Evolutionary conservation across 495 filamentous ascomycete genomes (phyloP).

Genomic region (Podospora tetraspora): DNA sequence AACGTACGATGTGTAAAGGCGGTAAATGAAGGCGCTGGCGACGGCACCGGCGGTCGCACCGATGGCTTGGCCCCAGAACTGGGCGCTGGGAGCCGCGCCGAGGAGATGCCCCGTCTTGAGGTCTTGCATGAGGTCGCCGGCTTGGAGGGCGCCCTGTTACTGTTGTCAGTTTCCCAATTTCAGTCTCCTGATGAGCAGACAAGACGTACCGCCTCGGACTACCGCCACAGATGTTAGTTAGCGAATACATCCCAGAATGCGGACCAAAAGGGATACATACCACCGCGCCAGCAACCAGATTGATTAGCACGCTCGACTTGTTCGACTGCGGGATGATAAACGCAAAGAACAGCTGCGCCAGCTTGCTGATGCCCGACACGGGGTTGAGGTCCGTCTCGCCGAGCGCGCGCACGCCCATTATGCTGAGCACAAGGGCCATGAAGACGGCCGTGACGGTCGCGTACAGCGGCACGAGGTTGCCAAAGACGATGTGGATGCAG

Average conservation of each 20-base stretch:
- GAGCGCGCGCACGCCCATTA: slow-evolving; percentile 93
- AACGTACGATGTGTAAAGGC: slow-evolving; percentile 66
- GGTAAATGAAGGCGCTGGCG: slow-evolving; percentile 81
- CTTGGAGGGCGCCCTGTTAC: slow-evolving; percentile 82
- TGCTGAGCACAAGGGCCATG: slow-evolving; percentile 79
- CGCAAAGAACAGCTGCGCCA: slow-evolving; percentile 92
- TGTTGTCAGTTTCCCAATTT: neutral
- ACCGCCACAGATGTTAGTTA: neutral
- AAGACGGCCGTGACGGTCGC: slow-evolving; percentile 78
- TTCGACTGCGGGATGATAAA: slow-evolving; percentile 69
- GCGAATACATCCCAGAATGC: neutral
- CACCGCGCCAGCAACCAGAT: slow-evolving; percentile 90
- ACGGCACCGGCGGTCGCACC: slow-evolving; percentile 85
- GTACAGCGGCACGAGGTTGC: slow-evolving; percentile 57
- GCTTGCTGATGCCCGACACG: slow-evolving; percentile 91
- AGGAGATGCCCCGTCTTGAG: slow-evolving; percentile 94
- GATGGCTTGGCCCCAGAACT: slow-evolving; percentile 95
- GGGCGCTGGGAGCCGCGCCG: slow-evolving; percentile 84
- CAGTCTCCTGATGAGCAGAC: neutral
- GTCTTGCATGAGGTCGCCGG: slow-evolving; percentile 97
- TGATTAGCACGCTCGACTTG: slow-evolving; percentile 80
- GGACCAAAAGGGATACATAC: slow-evolving; percentile 15
- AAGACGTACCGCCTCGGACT: slow-evolving; percentile 25
- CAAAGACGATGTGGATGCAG: slow-evolving; percentile 76
- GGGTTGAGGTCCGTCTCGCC: slow-evolving; percentile 97